phyloP scores from a whole-genome alignment of 2,329 filamentous ascomycete species.

The Fusarium burgessii region DNA sequence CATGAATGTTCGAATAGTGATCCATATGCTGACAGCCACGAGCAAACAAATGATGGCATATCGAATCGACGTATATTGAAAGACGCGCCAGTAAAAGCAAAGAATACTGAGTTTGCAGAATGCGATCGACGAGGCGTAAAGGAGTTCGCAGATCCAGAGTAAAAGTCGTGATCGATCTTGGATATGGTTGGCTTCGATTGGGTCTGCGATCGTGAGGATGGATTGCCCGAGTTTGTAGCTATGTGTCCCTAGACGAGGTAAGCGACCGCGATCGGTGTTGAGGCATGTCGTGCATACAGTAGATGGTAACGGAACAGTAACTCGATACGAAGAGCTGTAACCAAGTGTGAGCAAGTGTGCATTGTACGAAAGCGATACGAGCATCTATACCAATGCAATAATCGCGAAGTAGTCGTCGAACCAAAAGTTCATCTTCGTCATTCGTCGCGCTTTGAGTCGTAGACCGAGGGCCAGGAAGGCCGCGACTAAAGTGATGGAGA shows the following conservation, averaged over 20 bases:
- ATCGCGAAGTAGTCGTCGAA: conserved; percentile 40
- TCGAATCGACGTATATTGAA: conserved; percentile 44
- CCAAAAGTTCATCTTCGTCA: conserved; percentile 43
- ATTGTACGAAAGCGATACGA: no score
- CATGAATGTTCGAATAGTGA: conserved; percentile 48
- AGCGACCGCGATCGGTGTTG: neutral
- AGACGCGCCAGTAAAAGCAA: conserved; percentile 49
- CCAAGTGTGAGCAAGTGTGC: neutral
- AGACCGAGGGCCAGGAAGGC: conserved; percentile 31
- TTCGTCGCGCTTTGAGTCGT: conserved; percentile 33
- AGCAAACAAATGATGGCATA: conserved; percentile 44
- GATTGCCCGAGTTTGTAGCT: conserved; percentile 31
- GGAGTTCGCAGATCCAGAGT: conserved; percentile 29
- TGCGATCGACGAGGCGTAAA: conserved; percentile 46
- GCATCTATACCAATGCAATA: conserved; percentile 25
- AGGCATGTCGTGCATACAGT: conserved; percentile 10
- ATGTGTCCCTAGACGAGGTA: conserved; percentile 24
- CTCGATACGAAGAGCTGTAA: conserved; percentile 13
- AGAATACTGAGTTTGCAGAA: conserved; percentile 47
- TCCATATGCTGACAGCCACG: conserved; percentile 40
- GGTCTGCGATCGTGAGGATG: neutral
- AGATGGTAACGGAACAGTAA: conserved; percentile 22
- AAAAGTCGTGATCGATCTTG: conserved; percentile 25
- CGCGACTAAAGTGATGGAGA: conserved; percentile 36
- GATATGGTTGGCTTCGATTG: neutral